Conservation (phyloP, 2,329 filamentous ascomycete species). For the Xylaria arbuscula region DNA sequence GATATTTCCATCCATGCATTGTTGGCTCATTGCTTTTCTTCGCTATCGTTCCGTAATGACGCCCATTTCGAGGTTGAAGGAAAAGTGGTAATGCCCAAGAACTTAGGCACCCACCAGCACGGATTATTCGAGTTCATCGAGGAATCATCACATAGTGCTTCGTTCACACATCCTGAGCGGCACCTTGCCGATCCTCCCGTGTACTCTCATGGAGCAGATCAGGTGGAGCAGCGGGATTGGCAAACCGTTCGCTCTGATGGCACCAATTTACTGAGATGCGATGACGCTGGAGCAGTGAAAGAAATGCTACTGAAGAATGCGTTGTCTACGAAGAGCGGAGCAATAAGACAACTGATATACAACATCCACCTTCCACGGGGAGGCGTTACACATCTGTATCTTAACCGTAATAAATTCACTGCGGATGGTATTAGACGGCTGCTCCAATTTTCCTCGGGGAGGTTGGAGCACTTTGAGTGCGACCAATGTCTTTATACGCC, state of each 20-base stretch:
- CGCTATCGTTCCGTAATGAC: slow-evolving; percentile 51
- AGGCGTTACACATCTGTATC: slow-evolving; percentile 65
- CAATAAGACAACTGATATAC: slow-evolving; percentile 37
- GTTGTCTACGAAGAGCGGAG: slow-evolving; percentile 31
- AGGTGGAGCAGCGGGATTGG: slow-evolving; percentile 43
- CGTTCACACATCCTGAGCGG: slow-evolving; percentile 59
- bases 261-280: slow-evolving; percentile 45
- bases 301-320: slow-evolving; percentile 44
- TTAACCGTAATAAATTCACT: slow-evolving; percentile 64
- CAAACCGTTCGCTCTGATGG: slow-evolving; percentile 53
- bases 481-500: slow-evolving; percentile 54
- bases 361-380: slow-evolving; percentile 44
- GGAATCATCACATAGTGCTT: slow-evolving; percentile 60
- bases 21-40: slow-evolving; percentile 50
- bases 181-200: slow-evolving; percentile 62
- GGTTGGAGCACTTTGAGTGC: slow-evolving; percentile 65
- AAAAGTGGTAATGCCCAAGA: slow-evolving; percentile 48
- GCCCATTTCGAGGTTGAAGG: slow-evolving; percentile 60
- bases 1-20: slow-evolving; percentile 56
- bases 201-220: slow-evolving; percentile 49
- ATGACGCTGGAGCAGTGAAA: slow-evolving; percentile 52
- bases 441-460: slow-evolving; percentile 57
- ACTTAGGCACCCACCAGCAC: slow-evolving; percentile 50
- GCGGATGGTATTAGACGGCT: slow-evolving; percentile 56
- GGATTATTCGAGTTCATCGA: slow-evolving; percentile 58